Evolutionary conservation across 441 rosid genomes (phyloP), one percentile per base, ranked within the genome.

Genomic region (Croton laevigatus): DNA sequence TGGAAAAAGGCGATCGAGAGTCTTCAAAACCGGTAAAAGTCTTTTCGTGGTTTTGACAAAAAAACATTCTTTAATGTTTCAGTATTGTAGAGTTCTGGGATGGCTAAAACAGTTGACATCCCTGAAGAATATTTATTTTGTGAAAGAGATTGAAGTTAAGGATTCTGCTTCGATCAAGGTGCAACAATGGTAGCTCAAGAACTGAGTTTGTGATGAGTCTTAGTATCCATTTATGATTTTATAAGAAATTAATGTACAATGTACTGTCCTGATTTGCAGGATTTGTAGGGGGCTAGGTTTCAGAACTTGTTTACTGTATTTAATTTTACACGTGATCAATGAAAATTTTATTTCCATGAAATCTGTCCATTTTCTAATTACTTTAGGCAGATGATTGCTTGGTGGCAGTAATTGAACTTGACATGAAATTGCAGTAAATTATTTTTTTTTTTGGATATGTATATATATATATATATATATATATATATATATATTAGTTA

Each of bases 1-100:
- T 96, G 99, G 99, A 93, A 96, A 79, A 89, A 90, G 79, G 97
- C 91, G 11, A 96, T 96, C 1, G 97, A 96, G 83, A 74, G 85
- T 79, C 96, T 96, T 75, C 99, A 96, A 73, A 90, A 81, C 72
- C 91, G 80, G 73, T 93, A 86, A 86, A 59, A 60, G 57, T 65
- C 44, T 9, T 19, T 14, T 48, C 45, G 22, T 20, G 68, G 53
- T 62, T 48, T 49, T 55, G 71, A 62, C 53, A 49, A 67, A 61
- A 19, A 67, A 61, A 19, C 59, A 79, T 76, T 76, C 70, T 70
- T 74, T 68, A 57, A 67, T 67, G 63, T 68, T 61, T 65, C 44
- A 46, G 51, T 73, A 60, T 53, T 46, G 59, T 70, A 62, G 81
- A 73, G 69, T 22, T 1, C 27, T 36, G 73, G 55, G 73, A 66